Conservation (phyloP, 1,139 yeast species). For the Candida neerlandica region DNA sequence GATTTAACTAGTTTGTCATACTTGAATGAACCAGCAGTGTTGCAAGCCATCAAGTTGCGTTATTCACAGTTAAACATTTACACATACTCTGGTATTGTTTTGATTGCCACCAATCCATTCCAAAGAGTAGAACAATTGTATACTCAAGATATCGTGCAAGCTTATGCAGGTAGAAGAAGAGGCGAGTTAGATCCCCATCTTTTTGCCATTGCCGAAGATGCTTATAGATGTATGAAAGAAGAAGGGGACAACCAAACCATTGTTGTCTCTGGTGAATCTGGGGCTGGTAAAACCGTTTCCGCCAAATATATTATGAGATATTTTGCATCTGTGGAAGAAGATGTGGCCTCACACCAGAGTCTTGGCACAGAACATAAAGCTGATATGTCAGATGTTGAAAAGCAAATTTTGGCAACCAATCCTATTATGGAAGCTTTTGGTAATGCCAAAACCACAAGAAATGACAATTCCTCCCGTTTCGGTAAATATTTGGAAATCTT, state of each 20-base stretch:
- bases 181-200: constrained; percentile 97
- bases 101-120: constrained; percentile 95
- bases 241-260: constrained; percentile 89
- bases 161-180: constrained; percentile 88
- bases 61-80: constrained; percentile 88
- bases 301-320: constrained; percentile 98
- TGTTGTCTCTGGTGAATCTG: constrained; percentile 96
- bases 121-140: constrained; percentile 89
- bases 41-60: constrained; percentile 90
- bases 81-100: constrained; percentile 95
- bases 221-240: constrained; percentile 92
- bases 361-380: constrained; percentile 41
- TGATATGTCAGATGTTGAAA: constrained; percentile 90
- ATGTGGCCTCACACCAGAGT: constrained; percentile 28
- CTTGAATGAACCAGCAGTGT: constrained; percentile 93
- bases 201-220: constrained; percentile 97
- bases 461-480: constrained; percentile 95
- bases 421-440: constrained; percentile 99
- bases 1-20: constrained; percentile 91
- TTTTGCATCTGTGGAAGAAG: constrained; percentile 90
- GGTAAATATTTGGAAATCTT: constrained; percentile 94
- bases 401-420: constrained; percentile 93
- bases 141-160: constrained; percentile 88
- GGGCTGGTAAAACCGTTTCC: constrained; percentile 97
- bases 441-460: constrained; percentile 96